These are phyloP conservation scores for Amanita pseudoporphyria DNA, from an alignment of 768 basidiomycete genomes.

Conservation along the genomic window DNA sequence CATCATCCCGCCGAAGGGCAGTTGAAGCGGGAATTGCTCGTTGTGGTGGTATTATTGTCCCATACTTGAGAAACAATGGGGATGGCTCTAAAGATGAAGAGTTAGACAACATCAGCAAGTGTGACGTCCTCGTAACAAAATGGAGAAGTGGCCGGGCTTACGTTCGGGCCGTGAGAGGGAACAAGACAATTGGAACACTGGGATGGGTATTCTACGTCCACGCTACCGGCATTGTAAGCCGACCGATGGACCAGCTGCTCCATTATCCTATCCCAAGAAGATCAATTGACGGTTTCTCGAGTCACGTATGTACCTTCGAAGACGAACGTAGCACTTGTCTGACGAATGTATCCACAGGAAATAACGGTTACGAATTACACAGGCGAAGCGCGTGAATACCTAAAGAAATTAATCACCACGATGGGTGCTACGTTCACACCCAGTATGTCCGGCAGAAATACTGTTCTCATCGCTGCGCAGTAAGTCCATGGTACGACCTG, in stretches of 20 bases:
- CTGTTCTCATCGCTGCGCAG: slow-evolving; percentile 78
- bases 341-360: slow-evolving; percentile 29
- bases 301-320: slow-evolving; percentile 38
- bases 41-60: slow-evolving; percentile 31
- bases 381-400: slow-evolving; percentile 77
- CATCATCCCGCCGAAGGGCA: slow-evolving; percentile 40
- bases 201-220: slow-evolving; percentile 80
- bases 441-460: slow-evolving; percentile 69
- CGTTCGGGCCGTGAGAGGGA: slow-evolving; percentile 49
- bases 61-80: not conserved
- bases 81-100: slow-evolving; percentile 21
- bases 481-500: too few relatives aligned
- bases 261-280: slow-evolving; percentile 75
- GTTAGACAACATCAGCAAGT: slow-evolving; percentile 31
- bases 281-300: slow-evolving; percentile 47
- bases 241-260: slow-evolving; percentile 66
- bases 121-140: slow-evolving; percentile 69
- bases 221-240: slow-evolving; percentile 44
- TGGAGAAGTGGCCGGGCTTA: slow-evolving; percentile 64
- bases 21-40: slow-evolving; percentile 51
- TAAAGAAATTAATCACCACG: slow-evolving; percentile 69
- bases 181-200: slow-evolving; percentile 67
- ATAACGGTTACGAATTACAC: slow-evolving; percentile 88
- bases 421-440: slow-evolving; percentile 80
- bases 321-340: not conserved